These are phyloP conservation scores for Cephalotrichum gorgonifer DNA, from an alignment of 2,329 filamentous ascomycete genomes.

Conservation along the genomic window DNA sequence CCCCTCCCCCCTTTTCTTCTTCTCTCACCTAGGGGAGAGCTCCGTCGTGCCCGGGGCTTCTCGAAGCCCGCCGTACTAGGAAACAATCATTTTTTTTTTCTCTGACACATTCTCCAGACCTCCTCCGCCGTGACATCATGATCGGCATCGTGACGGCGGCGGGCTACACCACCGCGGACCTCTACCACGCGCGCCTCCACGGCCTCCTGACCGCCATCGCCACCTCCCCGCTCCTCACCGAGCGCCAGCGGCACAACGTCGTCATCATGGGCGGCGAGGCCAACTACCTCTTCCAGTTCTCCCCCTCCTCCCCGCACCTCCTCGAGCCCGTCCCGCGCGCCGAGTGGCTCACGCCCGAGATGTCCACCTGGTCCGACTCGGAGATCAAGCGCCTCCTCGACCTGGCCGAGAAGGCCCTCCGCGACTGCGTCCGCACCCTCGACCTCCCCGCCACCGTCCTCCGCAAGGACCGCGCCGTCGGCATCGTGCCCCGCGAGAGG, in stretches of 20 bases:
- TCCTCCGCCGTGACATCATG: conserved; percentile 68
- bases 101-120: conserved; percentile 29
- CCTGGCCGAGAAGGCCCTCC: conserved; percentile 74
- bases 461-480: conserved; percentile 80
- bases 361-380: conserved; percentile 64
- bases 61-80: no score
- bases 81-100: neutral
- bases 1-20: neutral
- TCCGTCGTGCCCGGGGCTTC: no score
- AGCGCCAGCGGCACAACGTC: conserved; percentile 63
- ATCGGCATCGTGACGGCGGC: conserved; percentile 96
- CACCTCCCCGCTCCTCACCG: conserved; percentile 44
- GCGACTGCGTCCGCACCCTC: conserved; percentile 71
- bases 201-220: conserved; percentile 76
- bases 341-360: conserved; percentile 68
- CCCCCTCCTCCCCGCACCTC: conserved; percentile 51
- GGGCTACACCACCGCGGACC: conserved; percentile 78
- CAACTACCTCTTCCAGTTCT: conserved; percentile 86
- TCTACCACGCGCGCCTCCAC: conserved; percentile 78
- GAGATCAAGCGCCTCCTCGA: conserved; percentile 78
- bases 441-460: conserved; percentile 70
- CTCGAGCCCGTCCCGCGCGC: conserved; percentile 56
- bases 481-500: conserved; percentile 57
- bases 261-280: conserved; percentile 93
- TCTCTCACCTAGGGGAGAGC: no score